phyloP scores from a whole-genome alignment of 176 grass and related monocot species.

The Neostapfia colusana region DNA sequence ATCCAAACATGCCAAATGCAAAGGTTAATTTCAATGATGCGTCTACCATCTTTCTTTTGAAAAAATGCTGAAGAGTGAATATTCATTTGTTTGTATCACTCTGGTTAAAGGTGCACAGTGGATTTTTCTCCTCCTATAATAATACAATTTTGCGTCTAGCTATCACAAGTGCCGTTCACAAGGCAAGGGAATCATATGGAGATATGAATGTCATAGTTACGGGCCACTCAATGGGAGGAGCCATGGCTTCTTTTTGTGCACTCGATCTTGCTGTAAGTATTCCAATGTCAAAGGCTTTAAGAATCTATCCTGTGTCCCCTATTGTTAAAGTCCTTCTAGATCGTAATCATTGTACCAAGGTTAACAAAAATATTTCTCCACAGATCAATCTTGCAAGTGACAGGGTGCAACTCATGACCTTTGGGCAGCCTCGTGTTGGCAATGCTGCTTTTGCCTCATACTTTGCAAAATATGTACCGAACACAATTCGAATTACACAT shows the following conservation, averaged over 20 bases:
- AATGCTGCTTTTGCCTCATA: constrained; percentile 60
- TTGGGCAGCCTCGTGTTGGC: constrained; percentile 73
- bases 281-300: not conserved
- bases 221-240: constrained; percentile 57
- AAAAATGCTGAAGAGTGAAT: not conserved
- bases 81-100: constrained; percentile 27
- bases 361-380: not conserved
- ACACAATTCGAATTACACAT: constrained; percentile 60
- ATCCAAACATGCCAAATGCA: constrained; percentile 71
- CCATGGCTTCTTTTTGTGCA: constrained; percentile 51
- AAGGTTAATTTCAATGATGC: constrained; percentile 29
- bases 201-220: constrained; percentile 43
- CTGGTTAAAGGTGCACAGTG: constrained; percentile 46
- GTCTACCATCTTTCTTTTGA: not conserved
- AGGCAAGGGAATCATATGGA: constrained; percentile 33
- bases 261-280: constrained; percentile 44
- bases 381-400: constrained; percentile 31
- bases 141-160: constrained; percentile 47
- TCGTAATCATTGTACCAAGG: constrained; percentile 4
- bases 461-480: constrained; percentile 57
- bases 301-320: not conserved
- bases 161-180: constrained; percentile 42
- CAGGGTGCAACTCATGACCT: constrained; percentile 60
- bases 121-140: constrained; percentile 52
- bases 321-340: not conserved